A percentile compares a stretch with the other conserved stretches of the same genome.
Evolutionary conservation across 139 green algal genomes (phyloP).

Genomic region (Chlamydomonas schloesseri): DNA sequence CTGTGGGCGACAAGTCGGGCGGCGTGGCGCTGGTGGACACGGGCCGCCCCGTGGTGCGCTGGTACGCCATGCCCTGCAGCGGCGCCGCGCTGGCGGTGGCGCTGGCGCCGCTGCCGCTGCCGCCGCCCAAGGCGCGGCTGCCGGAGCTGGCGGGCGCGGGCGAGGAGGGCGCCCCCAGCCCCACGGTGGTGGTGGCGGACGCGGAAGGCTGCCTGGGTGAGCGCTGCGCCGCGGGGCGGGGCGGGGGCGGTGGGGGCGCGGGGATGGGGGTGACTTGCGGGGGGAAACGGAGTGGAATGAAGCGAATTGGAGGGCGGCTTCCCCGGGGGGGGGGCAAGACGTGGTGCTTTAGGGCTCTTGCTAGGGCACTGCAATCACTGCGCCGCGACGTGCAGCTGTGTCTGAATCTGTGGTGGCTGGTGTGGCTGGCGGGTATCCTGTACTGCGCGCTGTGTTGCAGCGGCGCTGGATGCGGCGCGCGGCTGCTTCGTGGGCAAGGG

Average conservation of each 20-base stretch:
- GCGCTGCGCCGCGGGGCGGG: no score
- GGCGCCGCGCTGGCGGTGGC: slow-evolving; percentile 17
- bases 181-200: slow-evolving; percentile 34
- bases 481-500: slow-evolving; percentile 35
- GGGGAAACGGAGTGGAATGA: no score
- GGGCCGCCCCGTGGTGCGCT: slow-evolving; percentile 38
- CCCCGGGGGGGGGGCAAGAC: no score
- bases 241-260: no score
- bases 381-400: no score
- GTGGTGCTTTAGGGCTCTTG: no score
- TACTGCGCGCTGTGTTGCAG: background rate
- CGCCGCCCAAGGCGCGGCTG: background rate
- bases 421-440: no score
- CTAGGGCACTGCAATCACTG: no score
- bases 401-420: no score
- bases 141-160: background rate
- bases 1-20: slow-evolving; percentile 23
- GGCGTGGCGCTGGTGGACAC: slow-evolving; percentile 52
- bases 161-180: slow-evolving; percentile 16
- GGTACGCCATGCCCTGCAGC: slow-evolving; percentile 33
- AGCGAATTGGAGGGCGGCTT: no score
- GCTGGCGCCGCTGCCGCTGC: slow-evolving; percentile 52
- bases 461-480: slow-evolving; percentile 28
- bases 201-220: slow-evolving; percentile 38
- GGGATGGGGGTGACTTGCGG: no score